phyloP scores from a whole-genome alignment of 2,329 filamentous ascomycete species.

The Aureobasidium sp. region DNA sequence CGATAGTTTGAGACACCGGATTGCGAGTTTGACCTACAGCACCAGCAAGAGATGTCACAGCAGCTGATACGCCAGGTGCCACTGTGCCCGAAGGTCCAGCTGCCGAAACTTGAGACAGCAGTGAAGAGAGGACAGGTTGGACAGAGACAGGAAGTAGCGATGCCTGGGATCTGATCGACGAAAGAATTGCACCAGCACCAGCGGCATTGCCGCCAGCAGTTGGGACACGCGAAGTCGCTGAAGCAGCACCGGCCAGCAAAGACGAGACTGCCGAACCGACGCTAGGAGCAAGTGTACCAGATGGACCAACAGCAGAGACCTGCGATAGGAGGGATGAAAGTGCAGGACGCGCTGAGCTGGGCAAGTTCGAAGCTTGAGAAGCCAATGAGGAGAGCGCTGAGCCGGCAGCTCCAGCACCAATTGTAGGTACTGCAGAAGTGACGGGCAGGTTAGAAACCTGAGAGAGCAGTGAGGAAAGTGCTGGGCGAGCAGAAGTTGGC shows the following conservation, averaged over 20 bases:
- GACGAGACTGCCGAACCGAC: not conserved
- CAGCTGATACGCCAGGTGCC: not conserved
- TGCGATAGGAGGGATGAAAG: not conserved
- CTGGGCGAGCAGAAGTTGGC: not conserved
- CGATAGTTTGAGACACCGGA: not conserved
- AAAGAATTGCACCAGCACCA: not conserved
- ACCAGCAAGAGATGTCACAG: not conserved
- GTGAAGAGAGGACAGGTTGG: not conserved
- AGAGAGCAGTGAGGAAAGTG: not conserved
- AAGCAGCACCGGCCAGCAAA: not conserved
- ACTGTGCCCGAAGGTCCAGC: not conserved
- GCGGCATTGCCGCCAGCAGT: not conserved
- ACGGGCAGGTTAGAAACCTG: not conserved
- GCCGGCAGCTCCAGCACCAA: not conserved
- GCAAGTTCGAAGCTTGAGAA: not conserved
- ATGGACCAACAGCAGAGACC: not conserved
- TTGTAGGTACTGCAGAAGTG: not conserved
- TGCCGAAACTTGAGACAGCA: not conserved
- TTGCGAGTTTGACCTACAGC: not conserved
- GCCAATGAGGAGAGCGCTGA: not conserved
- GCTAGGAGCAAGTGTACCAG: not conserved
- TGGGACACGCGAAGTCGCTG: not conserved
- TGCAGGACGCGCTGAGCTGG: not conserved
- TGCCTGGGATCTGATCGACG: not conserved
- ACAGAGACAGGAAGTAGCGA: not conserved